Percentiles rank a stretch among this genome's conserved stretches.
phyloP scores from a whole-genome alignment of 1,284 basidiomycete species.

The Tilletia indica region DNA sequence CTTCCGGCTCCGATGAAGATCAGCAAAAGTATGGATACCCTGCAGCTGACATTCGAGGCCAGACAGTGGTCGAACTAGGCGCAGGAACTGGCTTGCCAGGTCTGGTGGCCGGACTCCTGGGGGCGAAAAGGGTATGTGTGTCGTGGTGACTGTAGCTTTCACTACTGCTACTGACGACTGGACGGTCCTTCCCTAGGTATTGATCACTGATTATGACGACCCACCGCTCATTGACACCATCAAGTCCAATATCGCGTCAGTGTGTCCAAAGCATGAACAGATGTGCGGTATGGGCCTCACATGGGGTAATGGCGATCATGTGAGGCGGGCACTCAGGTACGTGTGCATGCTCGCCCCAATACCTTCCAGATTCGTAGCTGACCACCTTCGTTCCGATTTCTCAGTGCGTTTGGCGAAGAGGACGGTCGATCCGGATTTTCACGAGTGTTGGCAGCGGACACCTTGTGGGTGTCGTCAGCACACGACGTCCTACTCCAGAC shows the following conservation, averaged over 20 bases:
- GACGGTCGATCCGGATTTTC: slow-evolving; percentile 28
- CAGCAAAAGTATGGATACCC: neutral
- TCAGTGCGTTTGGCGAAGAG: no score
- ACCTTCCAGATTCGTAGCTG: no score
- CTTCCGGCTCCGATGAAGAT: neutral
- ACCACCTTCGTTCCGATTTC: no score
- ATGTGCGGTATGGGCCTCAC: slow-evolving; percentile 29
- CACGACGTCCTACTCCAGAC: slow-evolving; percentile 41
- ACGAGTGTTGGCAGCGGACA: slow-evolving; percentile 43
- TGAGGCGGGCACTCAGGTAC: slow-evolving; percentile 15
- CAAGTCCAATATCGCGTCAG: slow-evolving; percentile 16
- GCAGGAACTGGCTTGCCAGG: slow-evolving; percentile 47
- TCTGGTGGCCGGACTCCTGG: slow-evolving; percentile 36
- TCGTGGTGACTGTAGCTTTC: neutral
- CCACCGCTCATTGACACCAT: slow-evolving; percentile 30
- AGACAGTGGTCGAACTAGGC: slow-evolving; percentile 40
- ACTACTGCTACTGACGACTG: neutral
- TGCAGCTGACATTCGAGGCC: slow-evolving; percentile 35
- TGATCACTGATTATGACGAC: slow-evolving; percentile 42
- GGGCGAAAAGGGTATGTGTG: slow-evolving; percentile 18
- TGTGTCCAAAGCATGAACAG: neutral
- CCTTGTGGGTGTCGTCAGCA: slow-evolving; percentile 51
- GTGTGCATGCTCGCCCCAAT: neutral
- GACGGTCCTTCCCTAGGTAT: slow-evolving; percentile 5
- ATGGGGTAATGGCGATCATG: slow-evolving; percentile 29